Evolutionary conservation across 2,329 filamentous ascomycete genomes (phyloP).

Genomic region (Aspergillus eucalypticola): DNA sequence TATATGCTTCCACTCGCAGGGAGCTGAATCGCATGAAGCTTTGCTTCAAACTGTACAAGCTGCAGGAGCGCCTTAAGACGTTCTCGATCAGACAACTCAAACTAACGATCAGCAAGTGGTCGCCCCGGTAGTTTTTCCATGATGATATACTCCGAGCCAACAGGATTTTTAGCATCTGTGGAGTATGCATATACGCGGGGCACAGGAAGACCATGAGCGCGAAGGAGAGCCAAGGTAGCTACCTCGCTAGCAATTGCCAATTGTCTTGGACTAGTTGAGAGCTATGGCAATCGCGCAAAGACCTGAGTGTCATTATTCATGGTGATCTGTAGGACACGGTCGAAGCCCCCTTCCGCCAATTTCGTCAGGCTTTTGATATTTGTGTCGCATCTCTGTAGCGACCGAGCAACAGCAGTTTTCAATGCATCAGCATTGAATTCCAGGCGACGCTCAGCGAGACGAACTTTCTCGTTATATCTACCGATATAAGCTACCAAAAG

Average conservation of each 20-base stretch:
- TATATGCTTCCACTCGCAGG: slow-evolving; percentile 7
- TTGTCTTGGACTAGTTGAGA: not conserved
- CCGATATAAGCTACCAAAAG: not conserved
- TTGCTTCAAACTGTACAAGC: slow-evolving; percentile 4
- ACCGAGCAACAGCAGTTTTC: slow-evolving; percentile 6
- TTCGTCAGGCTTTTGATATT: slow-evolving; percentile 11
- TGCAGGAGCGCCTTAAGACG: slow-evolving; percentile 5
- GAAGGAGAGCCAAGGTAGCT: slow-evolving; percentile 2
- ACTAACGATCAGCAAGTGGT: not conserved
- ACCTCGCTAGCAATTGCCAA: slow-evolving; percentile 1
- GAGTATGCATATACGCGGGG: slow-evolving; percentile 3
- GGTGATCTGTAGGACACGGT: slow-evolving; percentile 8
- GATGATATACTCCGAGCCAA: slow-evolving; percentile 8
- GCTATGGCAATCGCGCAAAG: slow-evolving; percentile 4
- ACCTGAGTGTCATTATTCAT: slow-evolving; percentile 3
- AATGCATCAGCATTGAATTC: slow-evolving; percentile 14
- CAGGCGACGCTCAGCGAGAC: slow-evolving; percentile 12
- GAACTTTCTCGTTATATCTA: slow-evolving; percentile 18
- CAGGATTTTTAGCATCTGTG: not conserved
- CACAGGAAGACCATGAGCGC: not conserved
- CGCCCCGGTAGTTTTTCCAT: slow-evolving; percentile 7
- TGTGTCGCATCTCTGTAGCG: slow-evolving; percentile 6
- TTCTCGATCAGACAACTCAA: slow-evolving; percentile 1
- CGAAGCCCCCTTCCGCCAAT: slow-evolving; percentile 10
- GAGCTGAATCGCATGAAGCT: not conserved